phyloP scores from a whole-genome alignment of 179 eudicot genomes.

The Heliamphora pulchella region DNA sequence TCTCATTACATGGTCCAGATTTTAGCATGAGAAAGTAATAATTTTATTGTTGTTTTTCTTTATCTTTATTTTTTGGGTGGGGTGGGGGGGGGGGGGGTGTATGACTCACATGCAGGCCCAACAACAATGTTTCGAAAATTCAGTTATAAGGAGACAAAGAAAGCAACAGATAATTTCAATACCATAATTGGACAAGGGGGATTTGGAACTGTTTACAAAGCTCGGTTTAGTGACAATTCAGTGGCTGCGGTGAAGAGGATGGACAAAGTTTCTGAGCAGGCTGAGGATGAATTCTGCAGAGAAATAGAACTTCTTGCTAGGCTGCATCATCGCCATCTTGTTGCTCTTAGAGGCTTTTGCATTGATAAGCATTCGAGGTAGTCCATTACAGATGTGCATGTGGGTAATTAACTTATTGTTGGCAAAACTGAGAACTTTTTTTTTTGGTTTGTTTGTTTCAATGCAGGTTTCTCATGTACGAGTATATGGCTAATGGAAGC shows the following conservation, averaged over 20 bases:
- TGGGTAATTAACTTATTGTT: not conserved
- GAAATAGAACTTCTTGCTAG: constrained; percentile 90
- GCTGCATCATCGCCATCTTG: constrained; percentile 94
- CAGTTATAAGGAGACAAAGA: constrained; percentile 72
- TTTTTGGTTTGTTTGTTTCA: constrained; percentile 10
- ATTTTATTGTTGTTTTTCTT: not conserved
- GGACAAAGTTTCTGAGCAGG: constrained; percentile 83
- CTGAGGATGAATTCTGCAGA: constrained; percentile 84
- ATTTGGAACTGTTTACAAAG: constrained; percentile 85
- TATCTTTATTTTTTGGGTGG: not conserved
- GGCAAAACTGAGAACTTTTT: not conserved
- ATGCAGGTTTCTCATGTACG: constrained; percentile 86
- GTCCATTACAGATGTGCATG: not conserved
- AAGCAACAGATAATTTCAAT: constrained; percentile 69
- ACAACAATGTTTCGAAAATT: constrained; percentile 62
- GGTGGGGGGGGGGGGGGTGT: constrained; percentile 6
- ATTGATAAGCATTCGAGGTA: constrained; percentile 69
- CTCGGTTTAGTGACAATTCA: constrained; percentile 60
- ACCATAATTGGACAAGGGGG: constrained; percentile 88
- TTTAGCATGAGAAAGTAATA: not conserved
- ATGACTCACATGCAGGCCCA: constrained; percentile 43
- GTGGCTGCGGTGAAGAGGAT: constrained; percentile 78
- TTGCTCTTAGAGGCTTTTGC: constrained; percentile 81
- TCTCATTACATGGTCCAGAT: not conserved
- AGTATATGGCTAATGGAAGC: constrained; percentile 91